These are phyloP conservation scores for Pistacia vera DNA, from an alignment of 345 rosid genomes.

Conservation along the genomic window DNA sequence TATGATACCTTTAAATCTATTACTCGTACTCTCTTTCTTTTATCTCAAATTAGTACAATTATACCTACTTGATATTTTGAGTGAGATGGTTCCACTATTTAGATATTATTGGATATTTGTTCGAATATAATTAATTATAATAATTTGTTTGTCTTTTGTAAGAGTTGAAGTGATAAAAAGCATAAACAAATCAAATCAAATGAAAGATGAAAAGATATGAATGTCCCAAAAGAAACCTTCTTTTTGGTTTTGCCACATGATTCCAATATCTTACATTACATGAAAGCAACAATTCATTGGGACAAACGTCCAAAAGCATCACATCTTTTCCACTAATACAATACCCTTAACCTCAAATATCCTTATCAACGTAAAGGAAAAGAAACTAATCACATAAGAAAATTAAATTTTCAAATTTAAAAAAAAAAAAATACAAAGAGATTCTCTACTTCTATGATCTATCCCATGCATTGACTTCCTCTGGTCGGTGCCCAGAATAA, in stretches of 20 bases:
- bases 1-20: too few relatives aligned
- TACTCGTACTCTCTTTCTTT: too few relatives aligned
- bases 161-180: neutral
- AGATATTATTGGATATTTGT: too few relatives aligned
- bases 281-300: constrained; percentile 35
- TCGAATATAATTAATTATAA: too few relatives aligned
- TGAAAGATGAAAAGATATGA: constrained; percentile 3
- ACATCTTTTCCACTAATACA: constrained; percentile 28
- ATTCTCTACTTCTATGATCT: constrained; percentile 21
- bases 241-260: neutral
- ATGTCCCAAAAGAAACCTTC: constrained; percentile 5
- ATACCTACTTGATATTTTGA: too few relatives aligned
- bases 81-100: too few relatives aligned
- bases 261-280: neutral
- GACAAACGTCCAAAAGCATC: constrained; percentile 17
- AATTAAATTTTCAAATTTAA: neutral
- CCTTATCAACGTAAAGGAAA: constrained; percentile 30
- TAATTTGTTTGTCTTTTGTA: neutral
- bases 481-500: constrained; percentile 24
- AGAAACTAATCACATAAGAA: constrained; percentile 10
- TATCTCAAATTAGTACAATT: too few relatives aligned
- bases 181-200: neutral
- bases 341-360: constrained; percentile 30
- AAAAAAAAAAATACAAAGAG: constrained; percentile 10
- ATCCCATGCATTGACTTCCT: constrained; percentile 24